Evolutionary conservation across 768 basidiomycete species (phyloP).

Genomic region (Lactarius hatsudake): DNA sequence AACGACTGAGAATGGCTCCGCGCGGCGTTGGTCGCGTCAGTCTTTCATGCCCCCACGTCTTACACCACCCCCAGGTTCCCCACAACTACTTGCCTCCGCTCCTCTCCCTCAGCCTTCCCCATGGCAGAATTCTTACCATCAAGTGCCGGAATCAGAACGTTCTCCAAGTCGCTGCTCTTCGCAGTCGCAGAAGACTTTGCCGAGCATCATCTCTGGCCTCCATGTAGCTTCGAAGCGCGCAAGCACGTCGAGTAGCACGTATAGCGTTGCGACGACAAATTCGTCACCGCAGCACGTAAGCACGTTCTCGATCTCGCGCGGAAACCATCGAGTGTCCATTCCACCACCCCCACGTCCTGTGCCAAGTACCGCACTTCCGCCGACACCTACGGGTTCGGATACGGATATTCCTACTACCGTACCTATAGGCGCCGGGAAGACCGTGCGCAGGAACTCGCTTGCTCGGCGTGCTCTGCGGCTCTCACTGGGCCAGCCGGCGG

Average conservation of each 20-base stretch:
- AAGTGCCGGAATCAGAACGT: slow-evolving; percentile 27
- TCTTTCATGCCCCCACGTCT: slow-evolving; percentile 45
- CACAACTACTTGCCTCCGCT: slow-evolving; percentile 49
- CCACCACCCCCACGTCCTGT: slow-evolving; percentile 73
- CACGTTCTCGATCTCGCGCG: slow-evolving; percentile 26
- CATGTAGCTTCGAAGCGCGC: slow-evolving; percentile 26
- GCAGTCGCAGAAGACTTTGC: slow-evolving; percentile 31
- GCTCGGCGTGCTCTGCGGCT: slow-evolving; percentile 49
- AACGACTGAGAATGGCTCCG: slow-evolving; percentile 26
- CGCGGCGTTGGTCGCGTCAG: slow-evolving; percentile 36
- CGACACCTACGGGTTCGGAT: slow-evolving; percentile 48
- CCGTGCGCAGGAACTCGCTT: slow-evolving; percentile 52
- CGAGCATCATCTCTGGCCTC: slow-evolving; percentile 23
- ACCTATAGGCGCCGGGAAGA: slow-evolving; percentile 29
- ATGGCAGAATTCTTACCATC: slow-evolving; percentile 28
- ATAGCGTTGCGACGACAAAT: slow-evolving; percentile 29
- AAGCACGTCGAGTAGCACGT: slow-evolving; percentile 44
- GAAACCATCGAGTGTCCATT: slow-evolving; percentile 54
- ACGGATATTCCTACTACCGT: slow-evolving; percentile 32
- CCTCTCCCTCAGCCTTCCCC: slow-evolving; percentile 12
- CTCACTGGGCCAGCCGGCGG: slow-evolving; percentile 53
- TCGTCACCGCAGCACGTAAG: slow-evolving; percentile 39
- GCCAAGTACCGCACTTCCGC: slow-evolving; percentile 66
- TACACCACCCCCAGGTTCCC: slow-evolving; percentile 59
- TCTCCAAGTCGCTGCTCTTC: slow-evolving; percentile 31